Evolutionary conservation across 192 early-diverging fungal species (phyloP).

Genomic region (Chytriomyces sp.): DNA sequence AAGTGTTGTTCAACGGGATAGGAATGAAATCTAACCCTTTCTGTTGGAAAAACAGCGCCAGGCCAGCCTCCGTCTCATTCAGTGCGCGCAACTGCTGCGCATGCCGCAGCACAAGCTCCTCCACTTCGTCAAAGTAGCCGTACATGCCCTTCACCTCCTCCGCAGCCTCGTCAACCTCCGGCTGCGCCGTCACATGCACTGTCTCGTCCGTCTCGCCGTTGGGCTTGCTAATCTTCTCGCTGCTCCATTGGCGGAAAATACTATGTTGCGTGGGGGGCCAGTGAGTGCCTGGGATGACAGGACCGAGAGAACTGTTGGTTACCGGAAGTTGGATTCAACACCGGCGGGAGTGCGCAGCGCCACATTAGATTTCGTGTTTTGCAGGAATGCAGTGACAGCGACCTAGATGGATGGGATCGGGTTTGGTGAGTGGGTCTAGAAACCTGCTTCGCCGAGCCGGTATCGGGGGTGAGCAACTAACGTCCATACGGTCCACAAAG

Average conservation of each 20-base stretch:
- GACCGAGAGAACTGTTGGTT: background rate
- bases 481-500: slow-evolving; percentile 35
- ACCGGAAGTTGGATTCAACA: slow-evolving; percentile 50
- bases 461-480: no score
- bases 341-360: slow-evolving; percentile 48
- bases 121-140: slow-evolving; percentile 46
- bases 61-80: slow-evolving; percentile 51
- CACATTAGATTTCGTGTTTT: slow-evolving; percentile 27
- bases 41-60: slow-evolving; percentile 56
- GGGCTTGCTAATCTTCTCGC: slow-evolving; percentile 40
- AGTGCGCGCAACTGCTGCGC: slow-evolving; percentile 38
- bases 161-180: slow-evolving; percentile 57
- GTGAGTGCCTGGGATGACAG: background rate
- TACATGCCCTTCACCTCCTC: slow-evolving; percentile 49
- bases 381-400: slow-evolving; percentile 31
- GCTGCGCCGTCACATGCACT: slow-evolving; percentile 54
- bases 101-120: slow-evolving; percentile 45
- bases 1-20: no score
- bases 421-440: background rate
- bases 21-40: slow-evolving; percentile 43
- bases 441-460: background rate
- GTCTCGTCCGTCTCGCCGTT: slow-evolving; percentile 8
- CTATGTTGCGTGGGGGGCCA: slow-evolving; percentile 4
- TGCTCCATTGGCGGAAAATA: slow-evolving; percentile 52
- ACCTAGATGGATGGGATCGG: slow-evolving; percentile 2